Evolutionary conservation across 768 basidiomycete species (phyloP), one percentile per base, ranked within the genome.

Genomic region (Tylopilus vinaceipallidus): DNA sequence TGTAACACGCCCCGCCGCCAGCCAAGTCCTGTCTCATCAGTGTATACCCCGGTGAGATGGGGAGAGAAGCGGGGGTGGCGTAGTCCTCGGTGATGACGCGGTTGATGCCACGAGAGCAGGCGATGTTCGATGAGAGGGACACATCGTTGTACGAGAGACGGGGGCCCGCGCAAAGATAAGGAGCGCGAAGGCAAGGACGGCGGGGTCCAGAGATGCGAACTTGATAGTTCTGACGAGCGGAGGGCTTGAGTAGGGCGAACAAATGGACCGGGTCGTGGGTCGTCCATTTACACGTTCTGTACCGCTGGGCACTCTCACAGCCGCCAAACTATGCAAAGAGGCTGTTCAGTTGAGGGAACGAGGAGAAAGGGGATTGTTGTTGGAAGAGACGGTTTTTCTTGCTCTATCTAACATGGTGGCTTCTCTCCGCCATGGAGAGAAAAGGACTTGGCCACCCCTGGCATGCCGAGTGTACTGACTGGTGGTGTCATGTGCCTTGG

Each of bases 21-120:
- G 57, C 5, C 6, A 64, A 64, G 53, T 68, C 27, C 63, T 59
- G 71, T 4, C 60, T 59, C 1, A 54, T 56, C 19, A 70, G 63
- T 13, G 63, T 67, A 46, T 59, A 61, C 34, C 49, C 69, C 24
- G 71, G 70, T 46, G 64, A 70, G 1, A 6, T 32, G 4, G 69
- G 70, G 30, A 72, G 59, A 5, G 57, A 57, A 4, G 64, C 64
- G 41, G 71, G 62, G 5, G 68, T 71, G 40, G 60, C 59, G 49
- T 64, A 73, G 1, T 66, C 65, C 33, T 61, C 58, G 45, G 45
- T 58, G 5, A 60, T 42, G 35, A 72, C 63, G 10, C 68, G 69
- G 35, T 72, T 52, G 14, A 24, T 1, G 11, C 71, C 73, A 32
- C 65, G 11, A 2, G 72, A 71, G 42, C 71, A 73, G 1, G 72